Evolutionary conservation across 2,329 filamentous ascomycete genomes (phyloP), one percentile per base, ranked within the genome.

Genomic region (Aspergillus sojae): DNA sequence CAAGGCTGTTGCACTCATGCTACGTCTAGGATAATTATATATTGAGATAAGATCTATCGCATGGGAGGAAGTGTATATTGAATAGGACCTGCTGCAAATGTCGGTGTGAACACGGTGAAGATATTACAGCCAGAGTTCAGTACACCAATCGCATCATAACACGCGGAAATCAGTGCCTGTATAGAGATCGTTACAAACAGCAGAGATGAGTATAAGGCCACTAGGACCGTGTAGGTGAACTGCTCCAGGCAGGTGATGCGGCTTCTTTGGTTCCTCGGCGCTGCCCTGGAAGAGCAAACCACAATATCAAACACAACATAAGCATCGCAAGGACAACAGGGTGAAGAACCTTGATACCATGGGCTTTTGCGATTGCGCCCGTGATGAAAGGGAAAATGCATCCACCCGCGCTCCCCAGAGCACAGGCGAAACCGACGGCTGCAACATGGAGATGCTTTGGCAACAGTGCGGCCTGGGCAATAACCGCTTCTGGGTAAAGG

Each of bases 391-490:
- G 78, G 36, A 79, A 73, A 3, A 77, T 69, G 5, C 71, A 72
- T 1, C 88, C 90, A 0, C 92, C 91, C 2, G 84, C 85, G 0
- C 90, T 89, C 1, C 91, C 92, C 71, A 93, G 86, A 0, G 91
- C 91, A 1, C 90, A 88, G 0, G 89, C 89, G 71, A 94, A 93
- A 0, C 91, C 91, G 65, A 94, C 91, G 2, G 87, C 88, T 19
- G 86, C 86, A 56, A 94, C 89, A 70, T 95, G 92, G 43, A 92
- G 81, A 66, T 91, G 85, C 48, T 81, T 83, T 0, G 91, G 91
- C 2, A 94, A 80, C 7, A 94, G 80, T 67, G 91, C 92, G 0
- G 90, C 91, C 3, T 87, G 86, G 1, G 86, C 86, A 4, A 93
- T 88, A 26, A 94, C 85, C 4, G 87, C 89, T 4, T 88, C 89